Evolutionary conservation across 768 basidiomycete genomes (phyloP), one percentile per base, ranked within the genome.

Genomic region (Tulasnella sp.): DNA sequence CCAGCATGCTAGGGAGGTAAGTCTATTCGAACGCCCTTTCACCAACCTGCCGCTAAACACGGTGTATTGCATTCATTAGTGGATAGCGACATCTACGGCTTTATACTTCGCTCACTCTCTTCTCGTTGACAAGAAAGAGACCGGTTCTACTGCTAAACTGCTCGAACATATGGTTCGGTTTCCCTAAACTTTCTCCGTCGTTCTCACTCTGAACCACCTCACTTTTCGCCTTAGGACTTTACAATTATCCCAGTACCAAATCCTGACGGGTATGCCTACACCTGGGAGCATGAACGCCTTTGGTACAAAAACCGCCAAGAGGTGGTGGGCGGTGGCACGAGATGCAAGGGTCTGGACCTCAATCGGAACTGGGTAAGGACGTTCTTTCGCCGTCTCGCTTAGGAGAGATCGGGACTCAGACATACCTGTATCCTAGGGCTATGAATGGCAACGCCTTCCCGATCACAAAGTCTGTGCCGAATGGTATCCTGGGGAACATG

Each of bases 1-100:
- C 0, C 91, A 91, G 80, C 92, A 94, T 81, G 91, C 90, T 22
- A 84, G 92, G 67, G 92, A 92, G 86, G 91, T 90, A 70, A 39
- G 88, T 82, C 3, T n/a, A 7, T 74, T 29, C 38, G 42, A n/a
- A 71, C 36, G n/a, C 64, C 45, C 25, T 31, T 34, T 15, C 17
- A 34, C 6, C 12, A 34, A 34, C 34, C 64, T 29, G 29, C n/a
- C 34, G 29, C 34, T 68, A 29, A 42, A 36, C 69, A 38, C 67
- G 11, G 68, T 75, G 70, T 79, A 58, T 22, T 34, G 31, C 39
- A 49, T 11, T 39, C 12, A 76, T 45, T 42, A 93, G 91, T 96
- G 94, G 94, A 87, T 96, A 72, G 90, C 93, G 3, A 90, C 91
- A 0, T 86, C 93, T 0, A 88, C 93, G 0, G 85, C 91, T 0